Evolutionary conservation across 2,329 filamentous ascomycete species (phyloP), one percentile per base, ranked within the genome.

Genomic region (Bisporella sp.): DNA sequence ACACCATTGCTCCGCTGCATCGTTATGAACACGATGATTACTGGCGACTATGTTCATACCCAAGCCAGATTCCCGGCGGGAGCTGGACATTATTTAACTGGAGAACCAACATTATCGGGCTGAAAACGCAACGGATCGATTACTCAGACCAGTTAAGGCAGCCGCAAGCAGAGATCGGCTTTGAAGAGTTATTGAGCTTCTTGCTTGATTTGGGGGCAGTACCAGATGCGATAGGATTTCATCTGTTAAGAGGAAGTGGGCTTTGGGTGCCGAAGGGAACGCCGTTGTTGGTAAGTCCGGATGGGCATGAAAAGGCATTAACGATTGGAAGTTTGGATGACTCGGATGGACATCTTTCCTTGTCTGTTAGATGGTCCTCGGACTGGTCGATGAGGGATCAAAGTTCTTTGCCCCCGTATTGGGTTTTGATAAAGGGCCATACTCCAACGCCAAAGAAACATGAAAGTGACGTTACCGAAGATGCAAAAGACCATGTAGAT

Each of bases 61-160:
- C 75, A 0, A 78, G 75, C 44, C 67, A 64, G 9, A 76, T 83
- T 41, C 76, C 77, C 1, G 82, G 82, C 2, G 82, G 82, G 0
- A 75, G 71, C 31, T 85, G 81, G 81, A 82, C 81, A 0, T 76
- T 75, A 0, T 83, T 85, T 62, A 77, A 85, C 64, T 85, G 82
- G 81, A 76, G 75, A 58, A 75, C 75, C n/a, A 74, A 82, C 55
- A 69, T 76, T 3, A 82, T 84, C 29, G 81, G 82, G 1, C 69
- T 77, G 49, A 81, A 79, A 60, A 77, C 77, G 11, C 82, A 84
- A 66, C 72, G 82, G 33, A 71, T 85, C 39, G 79, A 84, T 62
- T 85, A 84, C 56, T 76, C 69, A 48, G 72, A 75, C 47, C 69
- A 75, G 45, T 56, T 75, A 47, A 59, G 66, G 7, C 69, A 73